Evolutionary conservation across 2,329 filamentous ascomycete species (phyloP).

Genomic region (Mariannaea elegans): DNA sequence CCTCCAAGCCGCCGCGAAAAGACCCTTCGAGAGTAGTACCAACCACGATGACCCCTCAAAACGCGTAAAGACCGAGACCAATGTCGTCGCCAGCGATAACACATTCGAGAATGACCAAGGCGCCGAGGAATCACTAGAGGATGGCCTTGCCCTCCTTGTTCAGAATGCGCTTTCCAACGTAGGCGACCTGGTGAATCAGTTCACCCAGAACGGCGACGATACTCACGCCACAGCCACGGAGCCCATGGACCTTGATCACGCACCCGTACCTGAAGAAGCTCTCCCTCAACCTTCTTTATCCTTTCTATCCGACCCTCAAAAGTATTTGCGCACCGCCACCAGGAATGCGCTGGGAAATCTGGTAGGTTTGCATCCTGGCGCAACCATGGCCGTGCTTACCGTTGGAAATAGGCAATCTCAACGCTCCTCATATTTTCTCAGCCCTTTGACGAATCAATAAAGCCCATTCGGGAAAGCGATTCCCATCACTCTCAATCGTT

Average conservation of each 20-base stretch:
- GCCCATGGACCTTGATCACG: constrained; percentile 47
- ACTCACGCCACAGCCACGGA: constrained; percentile 39
- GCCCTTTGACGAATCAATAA: constrained; percentile 48
- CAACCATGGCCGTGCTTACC: constrained; percentile 24
- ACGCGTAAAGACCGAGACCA: constrained; percentile 44
- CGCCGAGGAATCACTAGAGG: constrained; percentile 45
- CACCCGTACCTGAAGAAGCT: constrained; percentile 39
- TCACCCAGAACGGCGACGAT: constrained; percentile 39
- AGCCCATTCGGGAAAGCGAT: constrained; percentile 43
- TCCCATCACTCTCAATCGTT: constrained; percentile 48
- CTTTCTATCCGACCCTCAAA: constrained; percentile 49
- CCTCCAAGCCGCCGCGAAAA: constrained; percentile 49
- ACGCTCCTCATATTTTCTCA: constrained; percentile 50
- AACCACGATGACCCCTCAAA: constrained; percentile 45
- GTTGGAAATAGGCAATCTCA: constrained; percentile 47
- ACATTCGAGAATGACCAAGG: constrained; percentile 32
- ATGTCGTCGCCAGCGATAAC: constrained; percentile 30
- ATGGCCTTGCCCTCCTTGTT: constrained; percentile 49
- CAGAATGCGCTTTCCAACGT: constrained; percentile 53
- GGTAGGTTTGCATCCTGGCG: constrained; percentile 43
- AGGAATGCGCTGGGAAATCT: constrained; percentile 52
- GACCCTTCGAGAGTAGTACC: constrained; percentile 46
- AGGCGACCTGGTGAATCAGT: constrained; percentile 47
- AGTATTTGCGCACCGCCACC: constrained; percentile 50
- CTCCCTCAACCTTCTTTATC: constrained; percentile 39